Evolutionary conservation across 441 rosid genomes (phyloP).

Genomic region (Theobroma grandiflorum): DNA sequence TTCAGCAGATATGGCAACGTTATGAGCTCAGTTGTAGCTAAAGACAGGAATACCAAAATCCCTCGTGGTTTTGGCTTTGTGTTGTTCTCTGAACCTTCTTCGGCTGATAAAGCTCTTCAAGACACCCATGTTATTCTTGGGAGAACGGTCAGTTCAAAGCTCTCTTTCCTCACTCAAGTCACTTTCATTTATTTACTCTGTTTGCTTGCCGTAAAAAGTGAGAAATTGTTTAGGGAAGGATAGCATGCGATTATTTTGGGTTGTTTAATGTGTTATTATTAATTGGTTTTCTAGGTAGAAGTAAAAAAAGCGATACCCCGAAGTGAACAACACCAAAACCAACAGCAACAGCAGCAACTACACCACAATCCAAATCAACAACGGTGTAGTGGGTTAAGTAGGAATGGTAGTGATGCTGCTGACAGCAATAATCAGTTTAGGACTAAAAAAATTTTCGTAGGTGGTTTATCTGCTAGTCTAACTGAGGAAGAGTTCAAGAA

Average conservation of each 20-base stretch:
- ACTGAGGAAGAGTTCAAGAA: conserved; percentile 73
- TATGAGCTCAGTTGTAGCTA: conserved; percentile 56
- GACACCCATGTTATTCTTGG: conserved; percentile 68
- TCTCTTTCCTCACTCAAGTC: not conserved
- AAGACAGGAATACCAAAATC: conserved; percentile 48
- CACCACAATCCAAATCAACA: conserved; percentile 27
- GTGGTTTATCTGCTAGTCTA: conserved; percentile 71
- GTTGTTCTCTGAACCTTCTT: conserved; percentile 56
- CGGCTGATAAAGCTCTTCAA: conserved; percentile 61
- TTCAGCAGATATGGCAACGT: conserved; percentile 78
- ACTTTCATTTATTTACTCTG: not conserved
- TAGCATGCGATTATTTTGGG: not conserved
- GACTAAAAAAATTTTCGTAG: conserved; percentile 81
- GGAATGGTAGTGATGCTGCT: conserved; percentile 33
- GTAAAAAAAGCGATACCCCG: conserved; percentile 70
- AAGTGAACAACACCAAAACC: conserved; percentile 42
- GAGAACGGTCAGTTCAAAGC: conserved; percentile 60
- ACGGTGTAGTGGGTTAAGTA: conserved; percentile 35
- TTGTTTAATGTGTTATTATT: conserved; percentile 22
- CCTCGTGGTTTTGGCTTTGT: conserved; percentile 86
- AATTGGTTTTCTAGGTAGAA: conserved; percentile 58
- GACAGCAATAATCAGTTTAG: conserved; percentile 36
- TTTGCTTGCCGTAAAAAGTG: conserved; percentile 16
- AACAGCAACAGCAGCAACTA: conserved; percentile 39
- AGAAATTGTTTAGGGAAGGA: not conserved